Evolutionary conservation across 1,139 yeast species (phyloP).

Genomic region (Pichia kudriavzevii): DNA sequence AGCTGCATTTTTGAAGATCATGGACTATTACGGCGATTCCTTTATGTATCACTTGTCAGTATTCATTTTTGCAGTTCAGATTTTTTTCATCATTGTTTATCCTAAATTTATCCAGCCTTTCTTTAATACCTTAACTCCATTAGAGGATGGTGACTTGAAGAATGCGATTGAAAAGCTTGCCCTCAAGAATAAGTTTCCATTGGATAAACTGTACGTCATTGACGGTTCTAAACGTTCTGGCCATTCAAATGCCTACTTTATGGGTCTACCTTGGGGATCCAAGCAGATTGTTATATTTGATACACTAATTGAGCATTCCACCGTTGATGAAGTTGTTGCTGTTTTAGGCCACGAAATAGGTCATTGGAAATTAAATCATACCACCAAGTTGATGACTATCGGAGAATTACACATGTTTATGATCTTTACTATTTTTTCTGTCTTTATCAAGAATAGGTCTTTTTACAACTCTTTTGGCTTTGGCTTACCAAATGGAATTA

Average conservation of each 20-base stretch:
- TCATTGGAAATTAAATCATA: constrained; percentile 90
- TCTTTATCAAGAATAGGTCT: constrained; percentile 70
- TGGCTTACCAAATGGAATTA: constrained; percentile 21
- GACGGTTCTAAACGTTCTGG: constrained; percentile 95
- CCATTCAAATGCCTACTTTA: constrained; percentile 93
- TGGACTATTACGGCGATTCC: constrained; percentile 69
- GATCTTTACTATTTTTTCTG: constrained; percentile 66
- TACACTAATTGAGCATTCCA: constrained; percentile 74
- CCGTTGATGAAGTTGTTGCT: constrained; percentile 79
- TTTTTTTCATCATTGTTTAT: constrained; percentile 58
- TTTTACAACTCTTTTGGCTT: constrained; percentile 79
- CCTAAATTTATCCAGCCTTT: constrained; percentile 87
- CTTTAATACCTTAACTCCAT: constrained; percentile 84
- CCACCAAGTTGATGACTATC: constrained; percentile 59
- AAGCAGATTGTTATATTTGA: constrained; percentile 91
- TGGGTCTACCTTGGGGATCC: constrained; percentile 87
- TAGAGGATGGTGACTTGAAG: constrained; percentile 85
- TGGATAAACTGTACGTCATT: constrained; percentile 73
- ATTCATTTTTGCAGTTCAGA: constrained; percentile 63
- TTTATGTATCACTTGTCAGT: constrained; percentile 75
- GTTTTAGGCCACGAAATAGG: constrained; percentile 97
- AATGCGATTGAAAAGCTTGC: constrained; percentile 77
- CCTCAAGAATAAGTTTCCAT: constrained; percentile 68
- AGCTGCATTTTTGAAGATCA: constrained; percentile 70
- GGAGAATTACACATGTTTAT: constrained; percentile 58